Conservation (phyloP, 1,139 yeast species). For the Blastobotrys buckinghamii region DNA sequence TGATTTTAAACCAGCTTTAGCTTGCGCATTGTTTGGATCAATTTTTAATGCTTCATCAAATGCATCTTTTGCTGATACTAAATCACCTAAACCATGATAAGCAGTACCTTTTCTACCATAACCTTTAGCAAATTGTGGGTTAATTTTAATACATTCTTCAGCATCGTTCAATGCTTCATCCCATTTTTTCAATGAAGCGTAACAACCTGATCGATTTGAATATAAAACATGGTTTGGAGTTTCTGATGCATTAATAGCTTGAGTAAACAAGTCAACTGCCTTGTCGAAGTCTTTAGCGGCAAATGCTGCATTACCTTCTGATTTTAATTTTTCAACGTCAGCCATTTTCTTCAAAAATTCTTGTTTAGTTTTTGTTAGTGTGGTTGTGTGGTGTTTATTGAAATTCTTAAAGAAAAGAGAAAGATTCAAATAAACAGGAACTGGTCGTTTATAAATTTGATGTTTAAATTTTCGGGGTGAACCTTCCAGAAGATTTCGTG, state of each 20-base stretch:
- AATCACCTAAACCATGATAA: slow-evolving; percentile 72
- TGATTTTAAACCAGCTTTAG: slow-evolving; percentile 70
- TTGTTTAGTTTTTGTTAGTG: background rate
- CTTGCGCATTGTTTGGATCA: slow-evolving; percentile 81
- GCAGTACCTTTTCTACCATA: slow-evolving; percentile 94
- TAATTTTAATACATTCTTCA: slow-evolving; percentile 68
- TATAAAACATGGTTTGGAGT: slow-evolving; percentile 83
- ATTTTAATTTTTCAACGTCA: slow-evolving; percentile 29
- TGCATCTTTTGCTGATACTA: slow-evolving; percentile 49
- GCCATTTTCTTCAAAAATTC: slow-evolving; percentile 17
- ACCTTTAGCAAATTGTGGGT: slow-evolving; percentile 90
- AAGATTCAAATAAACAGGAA: background rate
- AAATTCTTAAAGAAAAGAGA: slow-evolving; percentile 1
- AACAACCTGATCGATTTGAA: slow-evolving; percentile 92
- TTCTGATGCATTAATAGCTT: slow-evolving; percentile 82
- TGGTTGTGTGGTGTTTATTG: too few relatives aligned
- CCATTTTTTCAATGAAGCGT: slow-evolving; percentile 73
- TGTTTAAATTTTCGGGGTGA: slow-evolving; percentile 1
- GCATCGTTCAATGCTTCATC: slow-evolving; percentile 78
- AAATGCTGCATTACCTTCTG: slow-evolving; percentile 84
- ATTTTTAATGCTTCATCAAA: slow-evolving; percentile 79
- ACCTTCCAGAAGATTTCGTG: slow-evolving; percentile 12
- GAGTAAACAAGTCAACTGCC: slow-evolving; percentile 74
- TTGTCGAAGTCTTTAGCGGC: slow-evolving; percentile 75
- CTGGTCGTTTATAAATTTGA: background rate